Evolutionary conservation across 768 basidiomycete genomes (phyloP).

Genomic region (Pulveroboletus frians): DNA sequence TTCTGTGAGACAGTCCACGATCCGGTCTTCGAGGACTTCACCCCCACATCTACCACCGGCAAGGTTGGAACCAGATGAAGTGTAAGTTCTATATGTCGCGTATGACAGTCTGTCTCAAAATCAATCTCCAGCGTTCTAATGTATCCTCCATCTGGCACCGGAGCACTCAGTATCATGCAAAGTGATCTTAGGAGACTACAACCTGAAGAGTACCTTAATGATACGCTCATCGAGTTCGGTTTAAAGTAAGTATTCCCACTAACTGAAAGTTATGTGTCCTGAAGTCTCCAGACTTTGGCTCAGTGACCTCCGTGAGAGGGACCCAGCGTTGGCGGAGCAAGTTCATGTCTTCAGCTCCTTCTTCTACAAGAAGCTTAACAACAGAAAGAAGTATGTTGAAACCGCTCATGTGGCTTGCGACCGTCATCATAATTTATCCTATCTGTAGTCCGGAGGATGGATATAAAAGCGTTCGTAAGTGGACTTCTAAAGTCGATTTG

Average conservation of each 20-base stretch:
- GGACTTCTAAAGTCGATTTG: slow-evolving; percentile 86
- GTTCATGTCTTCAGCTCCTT: slow-evolving; percentile 95
- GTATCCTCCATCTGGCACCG: slow-evolving; percentile 65
- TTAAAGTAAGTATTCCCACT: slow-evolving; percentile 60
- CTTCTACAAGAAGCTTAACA: slow-evolving; percentile 90
- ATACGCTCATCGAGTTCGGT: slow-evolving; percentile 94
- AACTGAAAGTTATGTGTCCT: background rate
- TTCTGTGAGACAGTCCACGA: slow-evolving; percentile 33
- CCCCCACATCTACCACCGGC: slow-evolving; percentile 29
- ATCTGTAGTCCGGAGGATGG: slow-evolving; percentile 49
- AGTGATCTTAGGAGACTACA: slow-evolving; percentile 71
- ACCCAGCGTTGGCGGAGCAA: slow-evolving; percentile 62
- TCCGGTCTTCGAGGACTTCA: slow-evolving; percentile 13
- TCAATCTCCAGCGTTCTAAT: slow-evolving; percentile 54
- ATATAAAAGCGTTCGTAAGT: slow-evolving; percentile 84
- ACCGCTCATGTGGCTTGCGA: background rate
- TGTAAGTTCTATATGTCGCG: slow-evolving; percentile 38
- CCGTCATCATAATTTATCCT: slow-evolving; percentile 12
- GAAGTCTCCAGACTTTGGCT: slow-evolving; percentile 58
- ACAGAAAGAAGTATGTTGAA: slow-evolving; percentile 47
- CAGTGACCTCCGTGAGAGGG: slow-evolving; percentile 44
- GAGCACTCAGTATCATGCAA: slow-evolving; percentile 76
- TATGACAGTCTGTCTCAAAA: slow-evolving; percentile 2
- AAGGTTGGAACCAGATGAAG: slow-evolving; percentile 53
- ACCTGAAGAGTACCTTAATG: slow-evolving; percentile 87